Percentiles rank a stretch among this genome's conserved stretches.
Evolutionary conservation across 139 green algal genomes (phyloP).

Genomic region (Chara braunii): DNA sequence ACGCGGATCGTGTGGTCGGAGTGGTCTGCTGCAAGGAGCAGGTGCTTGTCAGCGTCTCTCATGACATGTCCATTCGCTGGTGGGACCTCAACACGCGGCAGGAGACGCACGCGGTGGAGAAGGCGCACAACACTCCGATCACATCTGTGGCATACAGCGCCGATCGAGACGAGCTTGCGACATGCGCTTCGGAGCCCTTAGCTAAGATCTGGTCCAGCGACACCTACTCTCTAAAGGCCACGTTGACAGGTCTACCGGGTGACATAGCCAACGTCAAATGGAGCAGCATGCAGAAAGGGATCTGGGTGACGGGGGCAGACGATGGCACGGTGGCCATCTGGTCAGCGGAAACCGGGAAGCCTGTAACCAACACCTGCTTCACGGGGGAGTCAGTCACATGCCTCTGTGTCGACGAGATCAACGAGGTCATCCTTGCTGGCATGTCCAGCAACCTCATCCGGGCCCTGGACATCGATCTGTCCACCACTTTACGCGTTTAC

Average conservation of each 20-base stretch:
- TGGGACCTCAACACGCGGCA: too few species aligned
- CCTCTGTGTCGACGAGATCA: too few species aligned
- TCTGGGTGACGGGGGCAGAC: not conserved
- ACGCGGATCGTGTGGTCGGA: not conserved
- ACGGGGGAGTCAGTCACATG: too few species aligned
- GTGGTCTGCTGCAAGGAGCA: not conserved
- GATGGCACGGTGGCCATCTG: not conserved
- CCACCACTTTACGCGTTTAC: too few species aligned
- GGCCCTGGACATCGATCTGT: too few species aligned
- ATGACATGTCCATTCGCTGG: too few species aligned
- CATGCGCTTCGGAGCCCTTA: not conserved
- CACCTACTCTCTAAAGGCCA: not conserved
- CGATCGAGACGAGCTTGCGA: not conserved
- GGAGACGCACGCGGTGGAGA: too few species aligned
- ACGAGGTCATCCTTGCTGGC: too few species aligned
- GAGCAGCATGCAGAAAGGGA: not conserved
- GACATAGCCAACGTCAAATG: not conserved
- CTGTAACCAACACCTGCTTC: too few species aligned
- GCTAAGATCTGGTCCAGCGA: not conserved
- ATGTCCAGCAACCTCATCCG: too few species aligned
- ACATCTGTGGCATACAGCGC: not conserved
- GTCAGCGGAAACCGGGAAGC: not conserved
- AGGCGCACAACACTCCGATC: too few species aligned
- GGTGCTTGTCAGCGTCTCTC: too few species aligned
- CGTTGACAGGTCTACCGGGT: not conserved